Evolutionary conservation across 1,139 yeast genomes (phyloP).

Genomic region (Candida anutae): DNA sequence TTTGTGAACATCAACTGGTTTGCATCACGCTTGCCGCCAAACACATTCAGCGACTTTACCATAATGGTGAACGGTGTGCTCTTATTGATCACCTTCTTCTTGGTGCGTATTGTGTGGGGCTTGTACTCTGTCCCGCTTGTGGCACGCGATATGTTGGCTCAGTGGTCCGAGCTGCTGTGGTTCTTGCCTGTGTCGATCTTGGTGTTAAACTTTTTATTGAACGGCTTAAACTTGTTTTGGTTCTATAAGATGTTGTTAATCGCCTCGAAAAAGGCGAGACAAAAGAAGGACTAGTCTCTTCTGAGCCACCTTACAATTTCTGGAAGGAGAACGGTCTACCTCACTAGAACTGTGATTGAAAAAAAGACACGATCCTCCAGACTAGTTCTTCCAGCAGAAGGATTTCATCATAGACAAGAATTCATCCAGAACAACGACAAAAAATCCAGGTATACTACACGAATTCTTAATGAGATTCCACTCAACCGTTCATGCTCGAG

Average conservation of each 20-base stretch:
- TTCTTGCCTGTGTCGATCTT: slow-evolving; percentile 42
- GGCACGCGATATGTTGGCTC: slow-evolving; percentile 44
- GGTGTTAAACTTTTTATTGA: slow-evolving; percentile 55
- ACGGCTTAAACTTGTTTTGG: slow-evolving; percentile 67
- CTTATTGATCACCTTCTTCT: slow-evolving; percentile 64
- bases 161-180: slow-evolving; percentile 20
- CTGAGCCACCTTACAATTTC: not conserved
- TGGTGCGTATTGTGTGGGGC: slow-evolving; percentile 81
- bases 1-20: slow-evolving; percentile 91
- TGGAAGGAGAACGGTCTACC: not conserved
- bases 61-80: slow-evolving; percentile 63
- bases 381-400: too few relatives aligned
- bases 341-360: too few relatives aligned
- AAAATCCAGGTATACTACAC: too few relatives aligned
- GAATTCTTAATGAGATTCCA: too few relatives aligned
- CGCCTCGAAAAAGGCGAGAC: slow-evolving; percentile 50
- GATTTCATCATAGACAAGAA: too few relatives aligned
- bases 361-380: too few relatives aligned
- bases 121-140: slow-evolving; percentile 57
- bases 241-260: slow-evolving; percentile 76
- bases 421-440: too few relatives aligned
- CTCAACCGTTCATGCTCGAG: too few relatives aligned
- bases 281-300: not conserved
- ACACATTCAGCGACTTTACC: slow-evolving; percentile 42
- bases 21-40: slow-evolving; percentile 64